phyloP scores from a whole-genome alignment of 208 protist species.

The Crithidia expoeki region DNA sequence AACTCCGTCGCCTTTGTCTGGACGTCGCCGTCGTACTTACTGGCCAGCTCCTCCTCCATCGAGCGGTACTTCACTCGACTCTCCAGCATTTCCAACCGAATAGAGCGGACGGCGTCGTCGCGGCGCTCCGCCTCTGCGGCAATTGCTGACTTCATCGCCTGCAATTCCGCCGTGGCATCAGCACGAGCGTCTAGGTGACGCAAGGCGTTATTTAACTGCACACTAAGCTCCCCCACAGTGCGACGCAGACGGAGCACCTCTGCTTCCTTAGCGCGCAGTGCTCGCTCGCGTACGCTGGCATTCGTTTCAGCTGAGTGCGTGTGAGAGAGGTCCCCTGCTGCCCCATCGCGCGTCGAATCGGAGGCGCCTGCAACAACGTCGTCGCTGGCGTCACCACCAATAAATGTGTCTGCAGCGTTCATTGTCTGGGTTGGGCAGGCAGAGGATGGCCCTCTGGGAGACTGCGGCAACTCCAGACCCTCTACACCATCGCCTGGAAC shows the following conservation, averaged over 20 bases:
- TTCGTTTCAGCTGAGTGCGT: neutral
- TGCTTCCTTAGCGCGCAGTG: constrained; percentile 34
- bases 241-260: constrained; percentile 61
- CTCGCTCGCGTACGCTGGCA: constrained; percentile 9
- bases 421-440: neutral
- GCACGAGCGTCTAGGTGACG: constrained; percentile 62
- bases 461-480: neutral
- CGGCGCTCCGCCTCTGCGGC: constrained; percentile 34
- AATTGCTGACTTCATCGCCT: constrained; percentile 37
- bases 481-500: neutral
- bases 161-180: constrained; percentile 51
- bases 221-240: constrained; percentile 59
- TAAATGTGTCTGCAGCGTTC: neutral
- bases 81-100: constrained; percentile 74
- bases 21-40: constrained; percentile 60
- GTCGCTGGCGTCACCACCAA: neutral
- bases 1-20: constrained; percentile 59
- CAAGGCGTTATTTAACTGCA: constrained; percentile 53
- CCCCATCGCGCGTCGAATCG: no score
- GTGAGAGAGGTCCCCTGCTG: neutral
- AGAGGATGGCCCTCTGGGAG: neutral
- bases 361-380: no score
- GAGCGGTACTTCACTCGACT: constrained; percentile 69
- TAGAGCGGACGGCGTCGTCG: constrained; percentile 27
- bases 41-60: constrained; percentile 52